Evolutionary conservation across 345 rosid species (phyloP).

Genomic region (Dimocarpus longan): DNA sequence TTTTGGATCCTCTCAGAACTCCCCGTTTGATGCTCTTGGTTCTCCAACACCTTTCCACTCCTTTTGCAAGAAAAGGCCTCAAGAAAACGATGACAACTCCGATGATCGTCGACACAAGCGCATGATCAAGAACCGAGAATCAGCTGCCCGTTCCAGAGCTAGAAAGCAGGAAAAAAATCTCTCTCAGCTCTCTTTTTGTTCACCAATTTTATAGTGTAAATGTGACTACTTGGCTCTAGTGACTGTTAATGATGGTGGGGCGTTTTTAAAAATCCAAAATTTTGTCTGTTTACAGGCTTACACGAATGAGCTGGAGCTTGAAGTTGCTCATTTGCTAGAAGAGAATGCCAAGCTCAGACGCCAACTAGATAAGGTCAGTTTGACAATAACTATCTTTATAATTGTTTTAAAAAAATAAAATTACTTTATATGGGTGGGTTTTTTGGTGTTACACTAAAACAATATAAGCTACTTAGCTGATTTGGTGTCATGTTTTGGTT

Average conservation of each 20-base stretch:
- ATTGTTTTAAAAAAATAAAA: not conserved
- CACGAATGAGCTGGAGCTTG: constrained; percentile 48
- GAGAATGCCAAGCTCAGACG: constrained; percentile 57
- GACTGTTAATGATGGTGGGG: too few relatives aligned
- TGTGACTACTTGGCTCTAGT: not conserved
- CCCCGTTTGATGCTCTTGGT: constrained; percentile 15
- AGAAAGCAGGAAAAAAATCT: constrained; percentile 49
- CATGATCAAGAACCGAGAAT: constrained; percentile 65
- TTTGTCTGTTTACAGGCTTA: constrained; percentile 44
- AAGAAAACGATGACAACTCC: constrained; percentile 22
- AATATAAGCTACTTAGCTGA: not conserved
- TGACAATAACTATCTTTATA: too few relatives aligned
- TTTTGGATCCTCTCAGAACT: constrained; percentile 2
- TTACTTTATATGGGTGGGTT: constrained; percentile 1
- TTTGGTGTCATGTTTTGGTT: not conserved
- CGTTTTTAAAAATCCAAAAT: too few relatives aligned
- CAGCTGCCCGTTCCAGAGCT: constrained; percentile 67
- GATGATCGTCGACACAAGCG: constrained; percentile 46
- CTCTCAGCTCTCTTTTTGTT: not conserved
- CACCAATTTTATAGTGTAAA: not conserved
- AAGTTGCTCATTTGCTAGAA: constrained; percentile 35
- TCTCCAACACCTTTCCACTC: constrained; percentile 20
- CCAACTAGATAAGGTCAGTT: constrained; percentile 44
- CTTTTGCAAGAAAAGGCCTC: constrained; percentile 23
- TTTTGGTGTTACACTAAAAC: too few relatives aligned